Conservation (phyloP, 129 eudicot species). For the Rutidosis leptorrhynchoides region DNA sequence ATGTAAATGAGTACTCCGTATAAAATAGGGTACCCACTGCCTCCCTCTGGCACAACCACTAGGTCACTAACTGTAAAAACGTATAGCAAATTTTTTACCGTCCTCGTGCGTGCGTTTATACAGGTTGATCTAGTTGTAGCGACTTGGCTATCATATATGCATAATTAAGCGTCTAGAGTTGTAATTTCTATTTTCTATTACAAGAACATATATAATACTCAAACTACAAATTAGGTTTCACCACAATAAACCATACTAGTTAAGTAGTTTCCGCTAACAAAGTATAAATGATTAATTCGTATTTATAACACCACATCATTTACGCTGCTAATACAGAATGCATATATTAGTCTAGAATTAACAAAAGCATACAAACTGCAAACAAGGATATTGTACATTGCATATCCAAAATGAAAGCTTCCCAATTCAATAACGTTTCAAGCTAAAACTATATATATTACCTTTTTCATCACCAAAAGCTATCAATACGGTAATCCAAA, state of each 20-base stretch:
- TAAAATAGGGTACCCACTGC: not conserved
- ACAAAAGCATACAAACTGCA: not conserved
- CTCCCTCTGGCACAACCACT: not conserved
- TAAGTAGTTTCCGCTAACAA: not conserved
- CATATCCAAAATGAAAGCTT: not conserved
- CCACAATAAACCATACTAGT: conserved; percentile 8
- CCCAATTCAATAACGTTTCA: conserved; percentile 1
- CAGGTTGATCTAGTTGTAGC: conserved; percentile 10
- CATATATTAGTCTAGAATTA: not conserved
- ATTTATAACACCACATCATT: not conserved
- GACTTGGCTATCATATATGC: conserved; percentile 9
- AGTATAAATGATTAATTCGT: not conserved
- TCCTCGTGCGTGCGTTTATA: conserved; percentile 1
- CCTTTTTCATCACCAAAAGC: not conserved
- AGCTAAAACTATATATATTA: not conserved
- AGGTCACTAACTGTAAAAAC: conserved; percentile 23
- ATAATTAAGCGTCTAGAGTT: not conserved
- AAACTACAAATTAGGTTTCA: conserved; percentile 1
- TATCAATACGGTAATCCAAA: not conserved
- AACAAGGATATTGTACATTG: not conserved
- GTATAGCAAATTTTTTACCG: conserved; percentile 13
- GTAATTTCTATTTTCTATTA: not conserved
- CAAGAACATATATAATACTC: not conserved
- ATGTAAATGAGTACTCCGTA: too few species aligned
- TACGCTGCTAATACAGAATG: not conserved